Percentiles rank a stretch among this genome's conserved stretches.
Conservation (phyloP, 1,139 yeast genomes). For the Nadsonia starkeyi-henricii region DNA sequence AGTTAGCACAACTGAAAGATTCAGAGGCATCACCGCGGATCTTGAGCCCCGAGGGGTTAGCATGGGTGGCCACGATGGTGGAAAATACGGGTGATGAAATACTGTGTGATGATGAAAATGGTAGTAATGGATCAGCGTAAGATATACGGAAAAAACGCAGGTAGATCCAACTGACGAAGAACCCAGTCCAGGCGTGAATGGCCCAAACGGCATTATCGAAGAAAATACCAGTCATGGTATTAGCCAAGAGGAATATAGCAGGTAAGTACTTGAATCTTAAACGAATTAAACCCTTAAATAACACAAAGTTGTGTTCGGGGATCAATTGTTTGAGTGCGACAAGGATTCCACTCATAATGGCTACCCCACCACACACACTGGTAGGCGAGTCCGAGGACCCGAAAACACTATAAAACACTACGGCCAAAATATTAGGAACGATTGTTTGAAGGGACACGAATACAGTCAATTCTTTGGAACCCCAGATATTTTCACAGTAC, state of each 20-base stretch:
- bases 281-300: conserved; percentile 49
- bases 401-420: conserved; percentile 11
- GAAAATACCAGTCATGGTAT: conserved; percentile 11
- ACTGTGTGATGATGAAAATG: conserved; percentile 12
- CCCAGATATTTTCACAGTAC: conserved; percentile 42
- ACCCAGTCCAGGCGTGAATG: conserved; percentile 55
- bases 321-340: conserved; percentile 80
- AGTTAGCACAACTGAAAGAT: conserved; percentile 68
- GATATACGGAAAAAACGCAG: conserved; percentile 57
- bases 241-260: conserved; percentile 35
- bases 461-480: conserved; percentile 42
- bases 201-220: conserved; percentile 15
- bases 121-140: conserved; percentile 22
- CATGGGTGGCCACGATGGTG: conserved; percentile 5
- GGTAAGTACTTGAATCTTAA: conserved; percentile 61
- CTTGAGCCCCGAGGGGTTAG: conserved; percentile 20
- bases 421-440: conserved; percentile 38
- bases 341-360: conserved; percentile 58
- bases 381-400: conserved; percentile 6
- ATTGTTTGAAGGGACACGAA: conserved; percentile 46
- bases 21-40: conserved; percentile 80
- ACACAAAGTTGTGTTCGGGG: conserved; percentile 71
- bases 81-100: conserved; percentile 11
- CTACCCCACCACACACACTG: conserved; percentile 57
- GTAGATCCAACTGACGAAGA: conserved; percentile 58